Conservation (phyloP, 495 filamentous ascomycete genomes). For the Clavariopsis aquatica region DNA sequence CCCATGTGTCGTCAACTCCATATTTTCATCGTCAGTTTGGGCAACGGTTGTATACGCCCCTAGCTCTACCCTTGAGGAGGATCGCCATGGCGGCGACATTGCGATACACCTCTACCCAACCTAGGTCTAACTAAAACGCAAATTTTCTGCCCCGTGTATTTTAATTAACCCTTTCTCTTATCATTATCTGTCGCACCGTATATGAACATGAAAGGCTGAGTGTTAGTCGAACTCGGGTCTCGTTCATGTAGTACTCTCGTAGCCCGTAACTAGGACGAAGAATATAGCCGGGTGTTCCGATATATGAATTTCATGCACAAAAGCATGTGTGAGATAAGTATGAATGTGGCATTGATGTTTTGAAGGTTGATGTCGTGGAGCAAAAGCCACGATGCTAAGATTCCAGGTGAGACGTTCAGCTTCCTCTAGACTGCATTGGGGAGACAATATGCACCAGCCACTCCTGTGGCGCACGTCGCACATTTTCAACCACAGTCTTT, state of each 20-base stretch:
- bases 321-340: neutral
- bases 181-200: neutral
- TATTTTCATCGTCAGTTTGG: constrained; percentile 23
- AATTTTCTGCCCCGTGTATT: too few species aligned
- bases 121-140: too few species aligned
- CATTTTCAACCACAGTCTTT: neutral
- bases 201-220: neutral
- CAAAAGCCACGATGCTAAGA: constrained; percentile 22
- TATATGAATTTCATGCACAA: too few species aligned
- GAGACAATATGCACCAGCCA: neutral
- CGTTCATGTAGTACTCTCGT: too few species aligned
- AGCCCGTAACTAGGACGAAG: too few species aligned
- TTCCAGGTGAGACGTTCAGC: constrained; percentile 16
- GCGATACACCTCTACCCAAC: neutral
- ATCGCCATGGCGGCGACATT: constrained; percentile 7
- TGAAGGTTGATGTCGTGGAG: neutral
- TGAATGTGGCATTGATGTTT: neutral
- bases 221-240: too few species aligned
- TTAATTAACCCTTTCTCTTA: neutral
- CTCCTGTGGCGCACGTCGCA: neutral
- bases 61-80: constrained; percentile 11
- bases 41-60: constrained; percentile 27
- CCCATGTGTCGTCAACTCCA: constrained; percentile 20
- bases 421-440: constrained; percentile 12
- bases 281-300: too few species aligned